A percentile compares a stretch with the other conserved stretches of the same genome.
Evolutionary conservation across 176 grass and related monocot genomes (phyloP).

Genomic region (Triticum urartu): DNA sequence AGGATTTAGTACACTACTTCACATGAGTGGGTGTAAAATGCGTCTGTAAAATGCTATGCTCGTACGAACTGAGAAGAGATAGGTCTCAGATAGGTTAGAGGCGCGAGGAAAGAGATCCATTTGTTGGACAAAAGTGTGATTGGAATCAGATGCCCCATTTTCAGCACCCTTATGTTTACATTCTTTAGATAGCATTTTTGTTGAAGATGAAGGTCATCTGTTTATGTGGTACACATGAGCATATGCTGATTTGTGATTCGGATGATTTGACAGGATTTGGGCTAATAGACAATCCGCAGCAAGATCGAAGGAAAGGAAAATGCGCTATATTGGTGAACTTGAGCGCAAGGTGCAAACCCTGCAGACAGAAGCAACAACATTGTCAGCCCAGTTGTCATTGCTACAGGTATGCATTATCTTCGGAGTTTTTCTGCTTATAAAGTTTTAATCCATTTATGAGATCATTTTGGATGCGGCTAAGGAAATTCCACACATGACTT

Average conservation of each 20-base stretch:
- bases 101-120: not conserved
- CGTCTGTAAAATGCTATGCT: not conserved
- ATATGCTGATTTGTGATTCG: conserved; percentile 19
- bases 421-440: not conserved
- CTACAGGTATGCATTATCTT: conserved; percentile 51
- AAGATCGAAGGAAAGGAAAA: conserved; percentile 88
- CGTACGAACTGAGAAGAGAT: not conserved
- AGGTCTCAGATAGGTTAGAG: not conserved
- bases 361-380: conserved; percentile 67
- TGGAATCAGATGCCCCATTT: not conserved
- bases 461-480: not conserved
- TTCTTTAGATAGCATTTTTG: not conserved
- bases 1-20: not conserved
- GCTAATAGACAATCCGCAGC: conserved; percentile 82
- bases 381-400: conserved; percentile 58
- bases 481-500: not conserved
- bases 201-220: not conserved
- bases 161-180: not conserved
- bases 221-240: conserved; percentile 17
- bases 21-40: not conserved
- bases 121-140: not conserved
- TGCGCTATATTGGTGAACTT: conserved; percentile 73
- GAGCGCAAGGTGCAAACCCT: conserved; percentile 58
- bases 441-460: not conserved
- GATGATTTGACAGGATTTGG: conserved; percentile 62